Base-by-base conservation (phyloP, 495 filamentous ascomycete genomes). In the Hypoxylon lienhwacheense region DNA sequence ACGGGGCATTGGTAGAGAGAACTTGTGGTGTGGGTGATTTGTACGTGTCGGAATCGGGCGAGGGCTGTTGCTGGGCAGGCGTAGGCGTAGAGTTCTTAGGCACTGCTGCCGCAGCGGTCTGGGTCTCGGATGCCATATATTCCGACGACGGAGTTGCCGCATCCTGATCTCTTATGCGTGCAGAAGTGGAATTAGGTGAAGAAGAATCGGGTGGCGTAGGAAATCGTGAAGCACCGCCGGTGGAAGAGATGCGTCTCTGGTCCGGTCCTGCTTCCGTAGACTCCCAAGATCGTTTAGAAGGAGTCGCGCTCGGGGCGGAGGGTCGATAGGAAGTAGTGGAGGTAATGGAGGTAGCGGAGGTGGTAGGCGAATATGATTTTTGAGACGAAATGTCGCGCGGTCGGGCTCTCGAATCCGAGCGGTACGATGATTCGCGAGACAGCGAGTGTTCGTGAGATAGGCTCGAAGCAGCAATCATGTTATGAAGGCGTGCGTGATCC, bases 11-110 rank as follows among this genome's bases (percentile, higher is more conserved):
- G 49, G 59, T 42, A 51, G 65, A 19, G 50, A 59, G 46, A 20
- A 61, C 58, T 31, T 33, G 61, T 36, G 47, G 57, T n/a, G 12
- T 53, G 20, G 45, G 64, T 21, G 51, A 63, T 12, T 28, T 63
- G 34, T 53, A 55, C 10, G 44, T 32, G 36, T 74, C 73, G 43
- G 85, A 85, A 44, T 77, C 82, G 17, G 88, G 87, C 3, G 88
- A 90, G 26, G 75, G 80, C 5, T 83, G 76, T 32, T 70, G 55
- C 39, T 62, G 64, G 5, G 62, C 53, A 7, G 65, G 47, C 3
- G 66, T 65, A 45, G 69, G 68, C 8, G 67, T 55, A 43, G 63
- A 67, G 40, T 65, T 72, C 28, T 62, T 71, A 31, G 59, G 59
- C 16, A 65, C 69, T 34, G 66, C 58, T 39, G 47, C 45, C 22